phyloP scores from a whole-genome alignment of 306 rosid species.

The Macrotyloma uniflorum region DNA sequence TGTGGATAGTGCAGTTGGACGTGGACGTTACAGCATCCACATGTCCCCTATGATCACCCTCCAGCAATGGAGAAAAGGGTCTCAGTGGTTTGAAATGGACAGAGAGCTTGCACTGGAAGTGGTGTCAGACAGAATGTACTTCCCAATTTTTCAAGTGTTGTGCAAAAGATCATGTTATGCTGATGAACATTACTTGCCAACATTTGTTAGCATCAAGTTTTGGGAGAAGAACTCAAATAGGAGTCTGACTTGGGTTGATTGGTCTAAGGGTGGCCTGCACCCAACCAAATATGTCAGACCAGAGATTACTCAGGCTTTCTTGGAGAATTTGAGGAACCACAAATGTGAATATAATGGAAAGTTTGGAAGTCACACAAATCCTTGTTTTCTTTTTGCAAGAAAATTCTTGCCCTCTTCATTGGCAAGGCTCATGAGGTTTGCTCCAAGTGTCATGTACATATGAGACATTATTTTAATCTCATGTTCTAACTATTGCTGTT shows the following conservation, averaged over 20 bases:
- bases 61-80: slow-evolving; percentile 79
- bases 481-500: too few species aligned
- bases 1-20: slow-evolving; percentile 54
- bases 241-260: slow-evolving; percentile 84
- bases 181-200: slow-evolving; percentile 86
- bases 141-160: slow-evolving; percentile 50
- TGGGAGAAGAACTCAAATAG: slow-evolving; percentile 61
- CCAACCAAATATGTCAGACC: slow-evolving; percentile 55
- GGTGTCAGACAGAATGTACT: slow-evolving; percentile 57
- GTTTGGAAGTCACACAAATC: slow-evolving; percentile 21
- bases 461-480: too few species aligned
- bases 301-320: slow-evolving; percentile 52
- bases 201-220: slow-evolving; percentile 56
- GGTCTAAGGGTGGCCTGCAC: slow-evolving; percentile 76
- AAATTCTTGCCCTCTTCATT: slow-evolving; percentile 61
- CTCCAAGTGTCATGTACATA: slow-evolving; percentile 57
- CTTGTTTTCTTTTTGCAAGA: slow-evolving; percentile 72
- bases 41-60: slow-evolving; percentile 59
- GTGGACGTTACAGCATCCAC: slow-evolving; percentile 54
- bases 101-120: slow-evolving; percentile 62
- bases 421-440: slow-evolving; percentile 51
- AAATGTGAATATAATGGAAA: slow-evolving; percentile 51
- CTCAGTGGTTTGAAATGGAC: slow-evolving; percentile 84
- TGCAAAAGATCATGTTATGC: slow-evolving; percentile 56
- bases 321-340: slow-evolving; percentile 58